These are phyloP conservation scores for Tephrocybe sp. DNA, from an alignment of 768 basidiomycete genomes.

Conservation along the genomic window DNA sequence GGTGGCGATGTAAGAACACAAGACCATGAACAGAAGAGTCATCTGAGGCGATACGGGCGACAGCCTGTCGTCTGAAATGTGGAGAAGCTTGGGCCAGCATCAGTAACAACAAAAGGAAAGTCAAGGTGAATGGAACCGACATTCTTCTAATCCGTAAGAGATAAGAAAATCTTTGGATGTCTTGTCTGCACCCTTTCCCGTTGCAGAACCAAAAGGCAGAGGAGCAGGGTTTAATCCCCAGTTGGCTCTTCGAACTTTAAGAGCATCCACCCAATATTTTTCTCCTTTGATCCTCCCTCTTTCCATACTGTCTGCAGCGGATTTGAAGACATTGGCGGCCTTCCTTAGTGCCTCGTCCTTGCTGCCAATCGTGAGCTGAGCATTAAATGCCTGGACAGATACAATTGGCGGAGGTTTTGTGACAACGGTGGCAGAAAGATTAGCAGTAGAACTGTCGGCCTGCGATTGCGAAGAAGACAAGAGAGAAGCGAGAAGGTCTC, in stretches of 20 bases:
- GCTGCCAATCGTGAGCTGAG: conserved; percentile 70
- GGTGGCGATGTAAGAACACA: conserved; percentile 65
- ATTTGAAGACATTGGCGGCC: conserved; percentile 69
- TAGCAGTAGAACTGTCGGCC: conserved; percentile 17
- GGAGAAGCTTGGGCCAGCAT: conserved; percentile 50
- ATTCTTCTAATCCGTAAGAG: conserved; percentile 80
- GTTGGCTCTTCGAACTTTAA: conserved; percentile 73
- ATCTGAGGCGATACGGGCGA: conserved; percentile 64
- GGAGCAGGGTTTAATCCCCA: conserved; percentile 84
- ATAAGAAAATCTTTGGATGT: conserved; percentile 81
- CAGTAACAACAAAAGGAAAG: background rate
- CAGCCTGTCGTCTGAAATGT: conserved; percentile 62
- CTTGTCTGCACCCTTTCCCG: conserved; percentile 76
- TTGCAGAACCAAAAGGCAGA: conserved; percentile 65
- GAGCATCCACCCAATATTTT: conserved; percentile 80
- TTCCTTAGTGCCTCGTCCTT: conserved; percentile 81
- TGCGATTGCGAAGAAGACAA: conserved; percentile 36
- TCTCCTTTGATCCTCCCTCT: conserved; percentile 59
- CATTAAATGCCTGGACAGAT: conserved; percentile 71
- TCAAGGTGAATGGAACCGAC: conserved; percentile 46
- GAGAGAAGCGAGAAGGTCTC: conserved; percentile 64
- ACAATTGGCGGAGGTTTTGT: conserved; percentile 63
- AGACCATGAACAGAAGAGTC: conserved; percentile 43
- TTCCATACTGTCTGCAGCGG: conserved; percentile 70
- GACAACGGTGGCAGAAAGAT: conserved; percentile 62